A percentile compares a stretch with the other conserved stretches of the same genome.
Conservation (phyloP, 371 early-diverging fungal genomes). For the Zopfochytrium polystomum region DNA sequence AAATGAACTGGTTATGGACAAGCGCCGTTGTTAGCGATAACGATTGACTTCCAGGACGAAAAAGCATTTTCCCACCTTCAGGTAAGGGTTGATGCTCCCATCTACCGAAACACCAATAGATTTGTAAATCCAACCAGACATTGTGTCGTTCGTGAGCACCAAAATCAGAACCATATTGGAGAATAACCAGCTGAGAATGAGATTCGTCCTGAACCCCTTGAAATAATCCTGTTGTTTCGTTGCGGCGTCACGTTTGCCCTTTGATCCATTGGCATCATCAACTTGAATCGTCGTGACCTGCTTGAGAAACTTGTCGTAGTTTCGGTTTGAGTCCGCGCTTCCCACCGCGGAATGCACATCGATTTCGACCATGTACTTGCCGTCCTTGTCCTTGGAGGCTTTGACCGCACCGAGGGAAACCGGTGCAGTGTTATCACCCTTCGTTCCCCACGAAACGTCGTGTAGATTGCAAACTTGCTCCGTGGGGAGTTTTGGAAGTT, state of each 20-base stretch:
- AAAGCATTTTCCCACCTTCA: slow-evolving; percentile 41
- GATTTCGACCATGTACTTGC: slow-evolving; percentile 50
- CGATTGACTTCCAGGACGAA: not conserved
- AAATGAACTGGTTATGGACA: slow-evolving; percentile 54
- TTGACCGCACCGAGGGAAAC: slow-evolving; percentile 27
- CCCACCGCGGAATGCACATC: slow-evolving; percentile 70
- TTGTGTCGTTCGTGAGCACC: slow-evolving; percentile 34
- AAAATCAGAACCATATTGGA: slow-evolving; percentile 72
- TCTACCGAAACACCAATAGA: slow-evolving; percentile 21
- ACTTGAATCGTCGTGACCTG: slow-evolving; percentile 28
- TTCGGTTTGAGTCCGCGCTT: slow-evolving; percentile 61
- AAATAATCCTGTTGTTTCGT: slow-evolving; percentile 85
- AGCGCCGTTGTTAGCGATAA: slow-evolving; percentile 9
- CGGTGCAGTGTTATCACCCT: slow-evolving; percentile 41
- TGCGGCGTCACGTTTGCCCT: slow-evolving; percentile 64
- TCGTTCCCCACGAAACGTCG: too few relatives aligned
- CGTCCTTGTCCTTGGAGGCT: slow-evolving; percentile 41
- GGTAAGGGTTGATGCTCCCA: slow-evolving; percentile 62
- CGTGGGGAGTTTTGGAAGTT: not conserved
- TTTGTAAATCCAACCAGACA: slow-evolving; percentile 3
- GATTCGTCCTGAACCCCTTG: slow-evolving; percentile 74
- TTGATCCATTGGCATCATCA: too few relatives aligned
- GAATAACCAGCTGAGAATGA: slow-evolving; percentile 82
- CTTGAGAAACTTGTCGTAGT: slow-evolving; percentile 60
- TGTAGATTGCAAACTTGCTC: slow-evolving; percentile 47